Conservation (phyloP, 352 stramenopile species). For the Phytopythium oedochilum region DNA sequence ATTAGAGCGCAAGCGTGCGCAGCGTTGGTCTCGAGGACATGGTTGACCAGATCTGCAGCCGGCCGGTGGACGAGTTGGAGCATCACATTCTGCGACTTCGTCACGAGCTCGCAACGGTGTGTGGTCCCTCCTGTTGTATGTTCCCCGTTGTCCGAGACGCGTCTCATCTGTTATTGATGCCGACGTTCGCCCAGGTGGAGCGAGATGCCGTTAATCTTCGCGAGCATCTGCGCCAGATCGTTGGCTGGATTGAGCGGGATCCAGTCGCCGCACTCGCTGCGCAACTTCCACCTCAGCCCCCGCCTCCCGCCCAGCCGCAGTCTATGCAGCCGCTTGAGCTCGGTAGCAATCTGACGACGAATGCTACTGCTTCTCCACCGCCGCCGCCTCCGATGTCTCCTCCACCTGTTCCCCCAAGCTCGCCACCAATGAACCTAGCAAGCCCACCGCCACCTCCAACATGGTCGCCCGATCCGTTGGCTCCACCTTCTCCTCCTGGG, state of each 20-base stretch:
- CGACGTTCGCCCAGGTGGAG: constrained; percentile 46
- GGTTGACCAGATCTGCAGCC: constrained; percentile 78
- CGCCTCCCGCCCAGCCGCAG: constrained; percentile 17
- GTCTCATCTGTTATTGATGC: background rate
- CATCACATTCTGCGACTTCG: constrained; percentile 46
- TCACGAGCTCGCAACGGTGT: constrained; percentile 47
- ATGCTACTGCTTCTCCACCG: constrained; percentile 3
- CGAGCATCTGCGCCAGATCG: constrained; percentile 63
- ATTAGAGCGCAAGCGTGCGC: constrained; percentile 69
- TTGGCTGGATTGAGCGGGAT: constrained; percentile 67
- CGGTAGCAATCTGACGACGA: background rate
- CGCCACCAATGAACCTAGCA: background rate
- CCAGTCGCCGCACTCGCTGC: constrained; percentile 39
- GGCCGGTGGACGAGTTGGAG: constrained; percentile 70
- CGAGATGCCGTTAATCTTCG: constrained; percentile 59
- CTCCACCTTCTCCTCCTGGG: constrained; percentile 24
- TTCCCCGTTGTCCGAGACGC: background rate
- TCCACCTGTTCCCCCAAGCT: background rate
- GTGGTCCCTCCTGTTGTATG: constrained; percentile 6
- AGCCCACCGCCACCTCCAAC: background rate
- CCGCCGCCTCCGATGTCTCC: constrained; percentile 8
- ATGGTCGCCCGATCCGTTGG: constrained; percentile 12
- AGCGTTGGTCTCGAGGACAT: constrained; percentile 80
- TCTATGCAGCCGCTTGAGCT: constrained; percentile 19
- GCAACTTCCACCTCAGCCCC: constrained; percentile 27